These are phyloP conservation scores for Podospora pseudopauciseta DNA, from an alignment of 495 filamentous ascomycete genomes.

Conservation along the genomic window DNA sequence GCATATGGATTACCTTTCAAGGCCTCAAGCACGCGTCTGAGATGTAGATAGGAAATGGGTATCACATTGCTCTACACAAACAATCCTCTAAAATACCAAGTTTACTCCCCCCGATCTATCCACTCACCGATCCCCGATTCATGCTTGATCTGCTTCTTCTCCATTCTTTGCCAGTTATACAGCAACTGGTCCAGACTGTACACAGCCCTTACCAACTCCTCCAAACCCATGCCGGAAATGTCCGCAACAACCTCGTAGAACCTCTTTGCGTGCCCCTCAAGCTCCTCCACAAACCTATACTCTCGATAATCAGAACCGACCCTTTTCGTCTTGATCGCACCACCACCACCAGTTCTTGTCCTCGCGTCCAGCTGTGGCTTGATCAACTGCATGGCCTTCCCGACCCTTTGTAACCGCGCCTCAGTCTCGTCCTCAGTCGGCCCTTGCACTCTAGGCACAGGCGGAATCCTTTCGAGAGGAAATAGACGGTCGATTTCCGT, in stretches of 20 bases:
- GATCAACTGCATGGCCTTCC: conserved; percentile 20
- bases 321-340: conserved; percentile 7
- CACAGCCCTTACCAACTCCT: conserved; percentile 27
- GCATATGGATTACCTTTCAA: neutral
- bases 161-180: conserved; percentile 17
- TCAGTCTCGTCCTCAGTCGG: conserved; percentile 26
- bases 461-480: conserved; percentile 31
- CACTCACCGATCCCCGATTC: neutral
- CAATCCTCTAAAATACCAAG: neutral
- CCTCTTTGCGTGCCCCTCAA: conserved; percentile 21
- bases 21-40: neutral
- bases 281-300: conserved; percentile 21
- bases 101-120: neutral
- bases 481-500: conserved; percentile 48
- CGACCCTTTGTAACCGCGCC: conserved; percentile 25
- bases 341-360: neutral
- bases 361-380: conserved; percentile 7
- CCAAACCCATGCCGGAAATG: conserved; percentile 19
- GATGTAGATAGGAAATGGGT: neutral
- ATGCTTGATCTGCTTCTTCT: conserved; percentile 16
- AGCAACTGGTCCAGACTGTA: conserved; percentile 26
- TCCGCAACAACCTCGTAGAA: conserved; percentile 30
- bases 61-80: neutral
- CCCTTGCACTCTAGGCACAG: conserved; percentile 27
- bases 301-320: conserved; percentile 19